Evolutionary conservation across 1,284 basidiomycete species (phyloP), one percentile per base, ranked within the genome.

Genomic region (Trichosporon sp.): DNA sequence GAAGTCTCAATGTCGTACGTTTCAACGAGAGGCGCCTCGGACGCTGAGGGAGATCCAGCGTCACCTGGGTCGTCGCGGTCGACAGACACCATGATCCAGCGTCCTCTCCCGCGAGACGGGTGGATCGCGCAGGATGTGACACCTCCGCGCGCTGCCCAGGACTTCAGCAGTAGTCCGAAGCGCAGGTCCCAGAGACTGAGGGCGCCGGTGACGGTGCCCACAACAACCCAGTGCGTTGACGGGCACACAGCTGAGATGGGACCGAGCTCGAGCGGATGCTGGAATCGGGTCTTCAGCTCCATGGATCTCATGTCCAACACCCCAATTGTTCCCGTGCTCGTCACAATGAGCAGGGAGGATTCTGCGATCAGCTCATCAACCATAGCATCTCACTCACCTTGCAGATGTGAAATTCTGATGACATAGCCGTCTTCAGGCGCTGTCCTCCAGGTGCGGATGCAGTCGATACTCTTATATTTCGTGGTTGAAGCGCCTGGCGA

Each of bases 121-220:
- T 98, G 95, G 0, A 94, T 84, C 5, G 73, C 72, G 0, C 88
- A 87, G 0, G 83, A 84, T 12, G 87, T 85, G 0, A 89, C 85
- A 11, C 86, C 85, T n/a, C 89, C 89, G 6, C 74, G 64, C 0
- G 89, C 89, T 72, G 89, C 88, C 95, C 95, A 98, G 64, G 89
- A 91, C 78, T 91, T 91, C 75, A 98, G 85, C 6, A 92, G 84
- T n/a, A 98, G 84, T 0, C 93, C 93, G 74, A 98, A 98, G 2
- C 96, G 89, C 65, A 95, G 87, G 83, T 99, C 96, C 95, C 95
- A 98, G 1, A 98, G 86, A 2, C 90, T 89, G 7, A 98, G 84
- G 9, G 90, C 87, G 4, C 96, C 96, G 1, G 88, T 88, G 2
- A 91, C 88, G 0, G 95, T 96, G 1, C 93, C 95, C 32, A 92